Evolutionary conservation across 2,329 filamentous ascomycete species (phyloP).

Genomic region (Calonectria naviculata): DNA sequence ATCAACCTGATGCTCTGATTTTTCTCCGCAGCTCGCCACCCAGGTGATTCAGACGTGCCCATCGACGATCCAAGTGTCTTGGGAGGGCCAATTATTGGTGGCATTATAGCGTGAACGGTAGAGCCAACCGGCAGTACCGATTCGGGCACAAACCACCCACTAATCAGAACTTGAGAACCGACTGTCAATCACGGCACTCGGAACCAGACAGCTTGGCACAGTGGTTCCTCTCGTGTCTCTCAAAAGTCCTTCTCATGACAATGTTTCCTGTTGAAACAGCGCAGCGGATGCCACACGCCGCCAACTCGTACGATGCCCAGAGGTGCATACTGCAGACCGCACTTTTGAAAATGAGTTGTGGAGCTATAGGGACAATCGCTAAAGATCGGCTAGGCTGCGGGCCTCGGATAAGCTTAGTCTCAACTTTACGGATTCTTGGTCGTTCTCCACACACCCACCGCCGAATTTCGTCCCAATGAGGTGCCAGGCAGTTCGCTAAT

Average conservation of each 20-base stretch:
- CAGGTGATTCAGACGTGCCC: not conserved
- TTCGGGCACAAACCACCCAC: constrained; percentile 1
- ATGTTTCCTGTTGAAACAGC: not conserved
- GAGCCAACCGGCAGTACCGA: not conserved
- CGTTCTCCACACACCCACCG: not conserved
- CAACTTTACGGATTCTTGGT: not conserved
- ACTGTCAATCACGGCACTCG: not conserved
- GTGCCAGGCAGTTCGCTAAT: not conserved
- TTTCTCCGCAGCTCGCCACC: not conserved
- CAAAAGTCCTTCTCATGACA: not conserved
- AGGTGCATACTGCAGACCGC: not conserved
- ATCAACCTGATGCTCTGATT: not conserved
- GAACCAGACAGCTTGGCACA: not conserved
- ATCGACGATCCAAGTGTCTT: not conserved
- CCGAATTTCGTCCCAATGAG: not conserved
- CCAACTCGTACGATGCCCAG: not conserved
- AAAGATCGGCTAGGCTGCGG: constrained; percentile 7
- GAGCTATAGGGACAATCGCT: constrained; percentile 2
- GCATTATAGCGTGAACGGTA: not conserved
- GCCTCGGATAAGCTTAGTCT: constrained; percentile 9
- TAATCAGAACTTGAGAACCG: not conserved
- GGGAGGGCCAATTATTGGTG: not conserved
- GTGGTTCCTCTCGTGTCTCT: not conserved
- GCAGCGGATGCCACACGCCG: not conserved
- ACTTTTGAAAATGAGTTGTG: not conserved